phyloP scores from a whole-genome alignment of 352 stramenopile genomes.

The Pythium graminicola region DNA sequence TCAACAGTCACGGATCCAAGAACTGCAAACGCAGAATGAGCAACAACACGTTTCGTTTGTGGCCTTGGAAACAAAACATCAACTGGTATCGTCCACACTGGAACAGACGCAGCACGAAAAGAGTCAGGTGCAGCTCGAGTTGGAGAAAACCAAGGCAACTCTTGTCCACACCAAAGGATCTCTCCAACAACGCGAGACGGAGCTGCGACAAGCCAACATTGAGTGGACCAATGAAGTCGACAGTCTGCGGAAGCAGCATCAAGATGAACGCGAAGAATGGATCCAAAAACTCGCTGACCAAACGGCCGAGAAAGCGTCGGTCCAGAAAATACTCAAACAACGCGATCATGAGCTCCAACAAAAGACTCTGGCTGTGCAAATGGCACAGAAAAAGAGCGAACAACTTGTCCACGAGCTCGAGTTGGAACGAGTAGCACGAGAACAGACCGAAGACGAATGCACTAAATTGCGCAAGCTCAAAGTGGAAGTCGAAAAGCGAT shows the following conservation, averaged over 20 bases:
- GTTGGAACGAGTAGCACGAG: constrained; percentile 23
- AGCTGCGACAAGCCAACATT: constrained; percentile 30
- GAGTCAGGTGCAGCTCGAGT: constrained; percentile 32
- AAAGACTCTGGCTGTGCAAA: constrained; percentile 31
- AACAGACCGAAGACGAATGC: constrained; percentile 24
- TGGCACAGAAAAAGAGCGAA: constrained; percentile 41
- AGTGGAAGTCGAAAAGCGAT: constrained; percentile 24
- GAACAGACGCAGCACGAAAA: constrained; percentile 28
- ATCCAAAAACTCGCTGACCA: constrained; percentile 60
- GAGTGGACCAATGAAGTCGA: constrained; percentile 37
- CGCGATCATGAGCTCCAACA: constrained; percentile 32
- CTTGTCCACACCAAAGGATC: constrained; percentile 41
- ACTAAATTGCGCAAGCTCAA: constrained; percentile 23
- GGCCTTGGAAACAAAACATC: constrained; percentile 33
- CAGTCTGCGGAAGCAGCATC: constrained; percentile 27
- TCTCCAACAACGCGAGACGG: constrained; percentile 27
- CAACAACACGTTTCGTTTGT: constrained; percentile 30
- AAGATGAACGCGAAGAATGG: constrained; percentile 49
- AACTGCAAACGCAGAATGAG: constrained; percentile 33
- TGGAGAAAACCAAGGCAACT: constrained; percentile 47
- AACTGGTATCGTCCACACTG: constrained; percentile 21
- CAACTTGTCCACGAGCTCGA: constrained; percentile 35
- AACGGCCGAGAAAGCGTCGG: constrained; percentile 41
- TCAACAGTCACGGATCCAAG: constrained; percentile 32
- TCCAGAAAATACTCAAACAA: constrained; percentile 51